Evolutionary conservation across 371 early-diverging fungal genomes (phyloP), one percentile per base, ranked within the genome.

Genomic region (Mucor velutinosus): DNA sequence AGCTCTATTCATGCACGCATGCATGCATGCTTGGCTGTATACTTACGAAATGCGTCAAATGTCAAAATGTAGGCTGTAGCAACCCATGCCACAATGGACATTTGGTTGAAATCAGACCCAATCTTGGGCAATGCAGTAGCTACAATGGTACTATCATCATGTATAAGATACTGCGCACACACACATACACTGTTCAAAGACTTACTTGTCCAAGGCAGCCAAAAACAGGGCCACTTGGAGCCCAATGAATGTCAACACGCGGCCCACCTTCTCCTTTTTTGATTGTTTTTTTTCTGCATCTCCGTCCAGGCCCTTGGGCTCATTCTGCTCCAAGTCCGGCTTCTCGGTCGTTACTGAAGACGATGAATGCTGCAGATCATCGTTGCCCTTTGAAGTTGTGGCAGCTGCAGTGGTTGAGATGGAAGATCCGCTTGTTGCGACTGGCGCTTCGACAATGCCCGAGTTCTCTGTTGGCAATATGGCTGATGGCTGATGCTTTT

Each of bases 51-150:
- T 12, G 75, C 72, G 56, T 74, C 74, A 66, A 77, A 77, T 21
- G 75, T 72, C 23, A 88, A 71, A 21, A 91, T 67, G 67, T 86
- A 92, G 5, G 88, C 80, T 10, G 87, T 87, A 30, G 85, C 88
- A 12, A 92, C 86, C 92, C 90, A 92, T 32, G 84, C 65, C 67
- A 89, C 82, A 64, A 84, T 71, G 12, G 77, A 70, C 64, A 86
- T 76, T 17, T 83, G 84, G 21, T 86, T 75, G 64, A 93, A 91
- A 21, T 90, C 90, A 14, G 84, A 84, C n/a, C 88, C 89, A 62
- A 93, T 92, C 12, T 73, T 81, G 60, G 91, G 89, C 12, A 92
- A 74, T 21, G 93, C 89, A n/a, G 90, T 91, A 4, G 93, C 84
- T 30, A 91, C 85, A 66, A 92, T 89, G 0, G 91, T 92, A 47